Base-by-base conservation (phyloP, 225 moss, liverwort and hornwort genomes). In the Anthoceros angustus region DNA sequence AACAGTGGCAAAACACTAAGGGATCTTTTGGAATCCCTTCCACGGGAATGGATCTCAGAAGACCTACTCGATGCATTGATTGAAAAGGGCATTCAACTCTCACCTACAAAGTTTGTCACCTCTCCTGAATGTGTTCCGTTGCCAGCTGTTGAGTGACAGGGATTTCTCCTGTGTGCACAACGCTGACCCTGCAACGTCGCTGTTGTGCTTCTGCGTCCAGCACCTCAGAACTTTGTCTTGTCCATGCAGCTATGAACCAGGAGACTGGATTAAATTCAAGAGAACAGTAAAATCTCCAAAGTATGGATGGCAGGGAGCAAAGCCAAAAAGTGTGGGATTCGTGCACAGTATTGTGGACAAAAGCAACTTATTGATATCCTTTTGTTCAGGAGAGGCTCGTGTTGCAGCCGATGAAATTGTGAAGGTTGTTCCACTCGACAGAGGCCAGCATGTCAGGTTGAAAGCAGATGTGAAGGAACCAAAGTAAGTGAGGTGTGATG, bases 11-110 rank as follows among this genome's bases (percentile, higher is more conserved):
- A 78, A 64, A 75, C 78, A 12, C 70, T 78, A 39, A 69, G 63
- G 63, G 78, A 78, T 66, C 74, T 80, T 63, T 42, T 80, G 74
- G 80, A 80, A 62, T 76, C 78, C 25, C 60, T 80, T 43, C 80
- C 80, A n/a, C 68, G 77, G 66, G 80, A 77, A 60, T 80, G 80
- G 80, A 74, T 80, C 49, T 74, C 80, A 62, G 80, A 80, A 63
- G 80, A 80, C 64, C 67, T 80, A 63, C 72, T 77, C 65, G 77
- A 80, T 67, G 76, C 74, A 66, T 74, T 80, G n/a, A 68, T 76
- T 39, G 68, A 49, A 11, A 80, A 80, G 66, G 80, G 77, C n/a
- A 76, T 76, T 68, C 73, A 77, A 43, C 64, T 80, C 11, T 71
- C 80, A 25, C 74, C 77, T 65, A 76, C 77, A 4, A 72, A 69